Conservation (phyloP, 108 stramenopile species). For the Skeletonema marinoi region DNA sequence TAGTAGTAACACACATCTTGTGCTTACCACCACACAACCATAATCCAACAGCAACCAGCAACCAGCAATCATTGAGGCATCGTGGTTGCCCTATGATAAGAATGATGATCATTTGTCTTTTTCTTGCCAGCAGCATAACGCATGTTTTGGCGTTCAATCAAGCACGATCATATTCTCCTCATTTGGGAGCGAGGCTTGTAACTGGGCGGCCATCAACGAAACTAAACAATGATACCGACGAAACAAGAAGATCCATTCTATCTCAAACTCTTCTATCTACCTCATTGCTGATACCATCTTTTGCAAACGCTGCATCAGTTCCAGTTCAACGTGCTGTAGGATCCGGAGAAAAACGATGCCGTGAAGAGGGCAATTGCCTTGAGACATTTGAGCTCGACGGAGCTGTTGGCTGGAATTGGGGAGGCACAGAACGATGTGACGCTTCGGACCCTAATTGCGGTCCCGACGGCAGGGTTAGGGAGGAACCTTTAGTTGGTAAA, state of each 20-base stretch:
- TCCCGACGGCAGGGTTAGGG: slow-evolving; percentile 60
- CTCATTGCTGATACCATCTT: not conserved
- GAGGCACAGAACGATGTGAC: slow-evolving; percentile 83
- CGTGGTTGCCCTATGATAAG: not conserved
- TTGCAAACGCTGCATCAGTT: slow-evolving; percentile 43
- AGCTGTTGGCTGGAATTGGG: slow-evolving; percentile 90
- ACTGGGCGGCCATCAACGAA: not conserved
- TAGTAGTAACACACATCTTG: too few species aligned
- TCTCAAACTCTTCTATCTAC: not conserved
- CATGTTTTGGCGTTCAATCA: not conserved
- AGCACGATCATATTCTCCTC: too few species aligned
- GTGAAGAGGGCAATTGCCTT: slow-evolving; percentile 76
- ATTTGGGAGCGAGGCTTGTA: not conserved
- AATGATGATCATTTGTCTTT: not conserved
- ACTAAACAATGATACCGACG: not conserved
- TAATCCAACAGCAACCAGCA: too few species aligned
- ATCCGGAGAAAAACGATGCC: slow-evolving; percentile 68
- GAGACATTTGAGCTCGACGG: slow-evolving; percentile 81
- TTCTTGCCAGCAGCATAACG: not conserved
- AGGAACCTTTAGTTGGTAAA: slow-evolving; percentile 43
- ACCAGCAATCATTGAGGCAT: too few species aligned
- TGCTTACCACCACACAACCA: too few species aligned
- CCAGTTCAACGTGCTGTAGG: slow-evolving; percentile 78
- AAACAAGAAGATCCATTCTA: slow-evolving; percentile 20
- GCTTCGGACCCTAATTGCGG: slow-evolving; percentile 77